A percentile compares a stretch with the other conserved stretches of the same genome.
Conservation (phyloP, 2,329 filamentous ascomycete species). For the Nemania serpens region DNA sequence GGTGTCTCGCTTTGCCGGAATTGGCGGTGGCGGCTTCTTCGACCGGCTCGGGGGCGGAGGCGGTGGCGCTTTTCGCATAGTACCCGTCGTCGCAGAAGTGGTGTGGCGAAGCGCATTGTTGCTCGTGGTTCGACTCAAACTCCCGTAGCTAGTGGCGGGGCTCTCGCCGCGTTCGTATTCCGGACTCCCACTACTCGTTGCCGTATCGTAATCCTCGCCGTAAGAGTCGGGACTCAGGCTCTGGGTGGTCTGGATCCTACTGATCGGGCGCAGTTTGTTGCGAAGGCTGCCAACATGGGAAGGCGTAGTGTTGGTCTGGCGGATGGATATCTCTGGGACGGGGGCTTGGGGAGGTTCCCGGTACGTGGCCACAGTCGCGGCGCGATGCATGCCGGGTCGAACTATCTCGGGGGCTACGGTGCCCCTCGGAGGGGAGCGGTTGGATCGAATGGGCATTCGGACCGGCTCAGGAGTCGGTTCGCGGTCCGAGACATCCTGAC, state of each 20-base stretch:
- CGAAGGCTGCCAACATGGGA: slow-evolving; percentile 46
- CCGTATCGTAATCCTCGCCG: slow-evolving; percentile 55
- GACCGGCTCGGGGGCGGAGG: slow-evolving; percentile 52
- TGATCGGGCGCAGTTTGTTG: slow-evolving; percentile 52
- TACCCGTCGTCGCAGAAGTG: slow-evolving; percentile 17
- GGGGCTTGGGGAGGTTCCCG: slow-evolving; percentile 39
- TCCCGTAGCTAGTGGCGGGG: slow-evolving; percentile 61
- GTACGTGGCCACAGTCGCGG: slow-evolving; percentile 31
- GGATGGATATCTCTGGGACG: slow-evolving; percentile 30
- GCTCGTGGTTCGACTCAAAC: slow-evolving; percentile 54
- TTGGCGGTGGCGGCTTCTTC: slow-evolving; percentile 61
- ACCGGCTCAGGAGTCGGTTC: slow-evolving; percentile 45
- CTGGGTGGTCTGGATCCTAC: slow-evolving; percentile 48
- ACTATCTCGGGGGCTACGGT: slow-evolving; percentile 37
- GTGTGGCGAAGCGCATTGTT: slow-evolving; percentile 37
- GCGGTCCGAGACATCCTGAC: slow-evolving; percentile 43
- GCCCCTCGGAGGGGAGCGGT: slow-evolving; percentile 36
- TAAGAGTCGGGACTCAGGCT: slow-evolving; percentile 51
- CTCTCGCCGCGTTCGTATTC: slow-evolving; percentile 58
- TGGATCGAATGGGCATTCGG: slow-evolving; percentile 52
- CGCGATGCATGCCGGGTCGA: slow-evolving; percentile 38
- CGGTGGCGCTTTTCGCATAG: slow-evolving; percentile 48
- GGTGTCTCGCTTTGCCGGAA: slow-evolving; percentile 47
- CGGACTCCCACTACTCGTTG: slow-evolving; percentile 56
- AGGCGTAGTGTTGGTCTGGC: slow-evolving; percentile 33